These are phyloP conservation scores for Groenewaldozyma tartarivorans DNA, from an alignment of 805 yeast genomes.

Conservation along the genomic window DNA sequence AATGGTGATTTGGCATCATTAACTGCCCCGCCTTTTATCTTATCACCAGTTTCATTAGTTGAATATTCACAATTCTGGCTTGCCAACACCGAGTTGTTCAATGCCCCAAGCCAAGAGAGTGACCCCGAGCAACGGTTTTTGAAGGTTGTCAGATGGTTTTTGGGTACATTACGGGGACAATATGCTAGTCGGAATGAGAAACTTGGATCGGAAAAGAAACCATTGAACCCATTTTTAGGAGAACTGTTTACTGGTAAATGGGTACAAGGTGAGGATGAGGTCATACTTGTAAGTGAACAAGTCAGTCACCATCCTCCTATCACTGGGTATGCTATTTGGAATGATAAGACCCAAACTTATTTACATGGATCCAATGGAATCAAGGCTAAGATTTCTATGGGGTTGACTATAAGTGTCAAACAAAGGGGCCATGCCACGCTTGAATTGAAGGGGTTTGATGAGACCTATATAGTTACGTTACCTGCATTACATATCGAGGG, in stretches of 20 bases:
- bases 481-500: slow-evolving; percentile 97
- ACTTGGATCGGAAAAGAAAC: slow-evolving; percentile 94
- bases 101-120: slow-evolving; percentile 48
- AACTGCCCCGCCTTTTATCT: slow-evolving; percentile 95
- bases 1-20: slow-evolving; percentile 88
- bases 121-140: slow-evolving; percentile 54
- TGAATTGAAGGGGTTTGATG: slow-evolving; percentile 27
- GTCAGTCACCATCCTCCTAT: slow-evolving; percentile 97
- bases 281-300: slow-evolving; percentile 77
- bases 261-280: slow-evolving; percentile 72
- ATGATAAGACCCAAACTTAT: slow-evolving; percentile 56
- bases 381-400: slow-evolving; percentile 70
- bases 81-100: slow-evolving; percentile 75
- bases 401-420: slow-evolving; percentile 71
- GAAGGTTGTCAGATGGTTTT: slow-evolving; percentile 84
- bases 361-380: slow-evolving; percentile 88
- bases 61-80: slow-evolving; percentile 97
- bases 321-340: slow-evolving; percentile 81
- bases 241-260: slow-evolving; percentile 90
- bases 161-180: slow-evolving; percentile 84
- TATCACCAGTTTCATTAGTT: slow-evolving; percentile 77
- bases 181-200: slow-evolving; percentile 87
- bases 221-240: slow-evolving; percentile 92
- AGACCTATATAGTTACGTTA: slow-evolving; percentile 68
- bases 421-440: slow-evolving; percentile 88